Evolutionary conservation across 1,284 basidiomycete species (phyloP).

Genomic region (Hymenochaete sp.): DNA sequence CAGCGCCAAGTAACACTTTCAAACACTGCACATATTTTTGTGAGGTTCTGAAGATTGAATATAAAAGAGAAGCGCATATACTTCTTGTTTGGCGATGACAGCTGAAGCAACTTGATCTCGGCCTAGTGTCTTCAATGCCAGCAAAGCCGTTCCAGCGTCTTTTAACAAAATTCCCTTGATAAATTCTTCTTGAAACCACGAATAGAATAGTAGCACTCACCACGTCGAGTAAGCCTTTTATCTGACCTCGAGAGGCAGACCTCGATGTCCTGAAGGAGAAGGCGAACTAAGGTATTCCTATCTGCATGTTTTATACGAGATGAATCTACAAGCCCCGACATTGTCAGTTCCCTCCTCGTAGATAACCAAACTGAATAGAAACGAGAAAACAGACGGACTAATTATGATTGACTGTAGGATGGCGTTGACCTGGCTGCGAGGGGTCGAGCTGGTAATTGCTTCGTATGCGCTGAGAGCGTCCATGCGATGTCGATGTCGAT

Average conservation of each 20-base stretch:
- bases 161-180: conserved; percentile 10
- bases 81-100: conserved; percentile 50
- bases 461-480: conserved; percentile 35
- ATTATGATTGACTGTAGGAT: conserved; percentile 41
- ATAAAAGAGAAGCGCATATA: conserved; percentile 29
- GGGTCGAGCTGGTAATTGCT: conserved; percentile 37
- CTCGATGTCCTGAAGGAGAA: conserved; percentile 52
- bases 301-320: conserved; percentile 37
- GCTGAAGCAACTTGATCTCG: conserved; percentile 63
- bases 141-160: conserved; percentile 58
- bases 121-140: conserved; percentile 69
- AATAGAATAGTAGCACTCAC: background rate
- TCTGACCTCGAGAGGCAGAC: conserved; percentile 27
- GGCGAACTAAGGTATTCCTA: conserved; percentile 43
- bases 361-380: no score
- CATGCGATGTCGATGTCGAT: conserved; percentile 9
- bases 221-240: conserved; percentile 12
- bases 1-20: conserved; percentile 18
- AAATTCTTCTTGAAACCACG: background rate
- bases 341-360: no score
- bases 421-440: conserved; percentile 36
- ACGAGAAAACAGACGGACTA: conserved; percentile 27
- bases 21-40: conserved; percentile 44
- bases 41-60: conserved; percentile 22
- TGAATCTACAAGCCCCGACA: conserved; percentile 29